Evolutionary conservation across 2,329 filamentous ascomycete genomes (phyloP), one percentile per base, ranked within the genome.

Genomic region (Ophidiomyces ophidiicola): DNA sequence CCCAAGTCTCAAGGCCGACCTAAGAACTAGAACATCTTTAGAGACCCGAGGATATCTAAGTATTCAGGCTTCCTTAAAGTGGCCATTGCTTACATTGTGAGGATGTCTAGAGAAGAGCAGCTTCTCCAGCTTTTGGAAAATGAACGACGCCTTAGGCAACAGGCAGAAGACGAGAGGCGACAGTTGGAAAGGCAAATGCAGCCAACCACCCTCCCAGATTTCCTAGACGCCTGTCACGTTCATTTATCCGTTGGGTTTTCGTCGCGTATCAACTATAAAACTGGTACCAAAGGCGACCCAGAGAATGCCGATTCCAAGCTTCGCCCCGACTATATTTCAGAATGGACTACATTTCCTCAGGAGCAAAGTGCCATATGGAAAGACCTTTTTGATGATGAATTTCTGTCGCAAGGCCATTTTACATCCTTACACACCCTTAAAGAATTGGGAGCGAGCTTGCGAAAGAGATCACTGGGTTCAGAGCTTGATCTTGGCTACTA

Each of bases 401-500:
- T 48, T 25, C 19, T 43, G n/a, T 15, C 33, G 15, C n/a, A 47
- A 21, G 30, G 25, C 26, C 36, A 40, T 30, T 45, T 45, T 12
- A 37, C 21, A 5, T 45, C 42, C 21, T 20, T 42, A n/a, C 17
- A 42, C 19, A 29, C 25, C 6, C 11, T 47, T 1, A 34, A 34
- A 23, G 40, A 35, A 7, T 21, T 20, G 7, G 45, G 46, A 8
- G 29, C 32, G 12, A 19, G 39, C 3, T n/a, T 43, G 8, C n/a
- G 12, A 4, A 17, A 26, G 12, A 28, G 15, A 10, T 17, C 20
- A 15, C 19, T 46, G 10, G 25, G 45, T 29, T 47, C 46, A 15
- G 44, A 48, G 25, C 14, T 47, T 6, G 45, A 48, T 20, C 39
- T 48, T 17, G 7, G 30, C 23, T 31, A 37, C 35, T 48, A 37